Evolutionary conservation across 108 stramenopile genomes (phyloP), one percentile per base, ranked within the genome.

Genomic region (Cyclotella sp.): DNA sequence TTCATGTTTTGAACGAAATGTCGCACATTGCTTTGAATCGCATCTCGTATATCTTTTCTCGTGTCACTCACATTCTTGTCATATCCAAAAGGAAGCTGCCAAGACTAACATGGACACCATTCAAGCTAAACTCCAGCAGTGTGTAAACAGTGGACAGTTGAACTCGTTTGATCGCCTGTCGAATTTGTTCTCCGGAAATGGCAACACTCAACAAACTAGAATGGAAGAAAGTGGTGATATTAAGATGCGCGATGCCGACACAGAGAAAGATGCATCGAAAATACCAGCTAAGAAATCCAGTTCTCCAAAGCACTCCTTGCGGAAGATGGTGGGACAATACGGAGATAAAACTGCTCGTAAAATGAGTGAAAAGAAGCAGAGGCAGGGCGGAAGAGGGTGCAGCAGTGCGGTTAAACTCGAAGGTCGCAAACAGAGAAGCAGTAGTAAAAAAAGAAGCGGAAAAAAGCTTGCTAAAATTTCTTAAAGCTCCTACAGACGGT

Each of bases 91-190:
- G 90, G 86, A 82, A 39, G 89, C 76, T 55, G 74, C 88, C 52
- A 83, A 91, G 49, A 69, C 84, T 41, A 81, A 84, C 42, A 87
- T 90, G 88, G 73, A 77, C 27, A 86, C 83, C 45, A 61, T 88
- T 3, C 89, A 91, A 64, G 70, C 75, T 26, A 93, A 93, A 67
- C 68, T 93, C 41, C 78, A 79, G 74, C 57, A 79, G 63, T 79
- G 81, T 39, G 75, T 80, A 42, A 66, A 69, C 44, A 72, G 65
- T 68, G 76, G 75, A 12, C 79, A 76, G 67, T 62, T 90, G 72
- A 84, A 89, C 54, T 88, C 89, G 19, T 78, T 89, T 19, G 89
- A 91, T 45, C 87, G 87, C 22, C 77, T 91, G 11, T 84, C 91
- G 41, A 83, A 78, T 53, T 60, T 86, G 43, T 87, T 91, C 45